Base-by-base conservation (phyloP, 2,329 filamentous ascomycete genomes). In the Diaporthe citriasiana region DNA sequence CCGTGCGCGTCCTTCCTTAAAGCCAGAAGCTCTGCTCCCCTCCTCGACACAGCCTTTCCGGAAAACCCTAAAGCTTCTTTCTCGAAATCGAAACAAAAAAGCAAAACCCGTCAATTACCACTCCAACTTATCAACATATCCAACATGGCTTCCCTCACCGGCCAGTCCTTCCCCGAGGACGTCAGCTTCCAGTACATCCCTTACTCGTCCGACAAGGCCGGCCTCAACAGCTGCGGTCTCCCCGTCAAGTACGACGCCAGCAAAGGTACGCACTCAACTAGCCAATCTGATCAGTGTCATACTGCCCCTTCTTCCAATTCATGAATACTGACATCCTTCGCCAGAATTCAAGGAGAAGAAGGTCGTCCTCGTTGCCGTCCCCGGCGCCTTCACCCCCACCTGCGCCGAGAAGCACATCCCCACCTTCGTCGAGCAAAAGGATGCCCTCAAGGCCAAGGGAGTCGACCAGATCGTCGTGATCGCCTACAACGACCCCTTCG, bases 121-220 rank as follows among this genome's bases (percentile, higher is more conserved):
- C 0, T 15, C 45, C 30, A 13, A 63, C 50, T 30, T 35, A 30
- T 9, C 19, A 45, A 92, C 95, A 83, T 30, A 33, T 12, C 27
- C 68, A 72, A 40, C 42, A 75, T 75, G 74, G 68, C 74, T 55
- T 69, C 71, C n/a, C 68, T 73, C 38, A 89, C 89, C 82, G 95
- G 95, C 82, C 94, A 97, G 84, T 87, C 87, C 82, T 96, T 98
- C 89, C 95, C 95, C 78, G 87, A 91, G 79, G 93, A 89, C 79
- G 92, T 97, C 76, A 88, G 88, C 83, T 98, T 98, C 89, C 93
- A 91, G 80, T 97, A 95, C 89, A 90, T 97, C 78, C 93, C 94
- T 76, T 94, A 94, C 83, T 89, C 91, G 19, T 86, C 89, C 73
- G 94, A 96, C 79, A 89, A 87, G 68, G 86, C 89, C 77, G 88